Evolutionary conservation across 306 rosid genomes (phyloP), one percentile per base, ranked within the genome.

Genomic region (Astragalus glycyphyllos): DNA sequence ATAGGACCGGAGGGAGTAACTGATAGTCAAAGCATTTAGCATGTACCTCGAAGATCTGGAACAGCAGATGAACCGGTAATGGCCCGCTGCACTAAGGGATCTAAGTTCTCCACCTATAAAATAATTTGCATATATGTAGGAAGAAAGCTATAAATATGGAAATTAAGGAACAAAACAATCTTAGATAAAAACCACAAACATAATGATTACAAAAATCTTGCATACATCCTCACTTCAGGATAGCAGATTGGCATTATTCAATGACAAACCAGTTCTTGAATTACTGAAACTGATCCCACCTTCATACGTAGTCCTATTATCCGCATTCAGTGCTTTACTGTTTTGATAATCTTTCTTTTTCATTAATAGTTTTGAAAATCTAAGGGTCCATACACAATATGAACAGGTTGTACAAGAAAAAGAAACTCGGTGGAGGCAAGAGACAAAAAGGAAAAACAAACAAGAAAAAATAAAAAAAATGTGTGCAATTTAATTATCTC

Each of bases 31-130:
- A 66, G 64, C 73, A 35, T 48, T 73, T 59, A 65, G 45, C 65
- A 54, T 69, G 47, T 77, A 90, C 98, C 96, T 84, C 74, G 90
- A 77, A 94, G 84, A 87, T 94, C 96, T 31, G 95, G 95, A 82
- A 79, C 76, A 72, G 81, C 67, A 72, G 89, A 83, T 44, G 90
- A 85, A 31, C 92, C 85, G n/a, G 77, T 40, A 60, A 94, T 82
- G 32, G 97, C 96, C 15, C 97, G 91, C 37, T 82, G 96, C 78
- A 89, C 89, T 60, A 94, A 78, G 58, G 90, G 81, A 56, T 94
- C 97, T 68, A 94, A 71, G 78, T 78, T 86, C 61, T 89, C 96
- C 65, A 90, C 67, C 98, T 93, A 75, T 59, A 66, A 69, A 71
- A 76, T 74, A 80, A 53, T 73, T 51, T 56, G 38, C 58, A 60